Base-by-base conservation (phyloP, 78 protist species). In the Polysphondylium violaceum region DNA sequence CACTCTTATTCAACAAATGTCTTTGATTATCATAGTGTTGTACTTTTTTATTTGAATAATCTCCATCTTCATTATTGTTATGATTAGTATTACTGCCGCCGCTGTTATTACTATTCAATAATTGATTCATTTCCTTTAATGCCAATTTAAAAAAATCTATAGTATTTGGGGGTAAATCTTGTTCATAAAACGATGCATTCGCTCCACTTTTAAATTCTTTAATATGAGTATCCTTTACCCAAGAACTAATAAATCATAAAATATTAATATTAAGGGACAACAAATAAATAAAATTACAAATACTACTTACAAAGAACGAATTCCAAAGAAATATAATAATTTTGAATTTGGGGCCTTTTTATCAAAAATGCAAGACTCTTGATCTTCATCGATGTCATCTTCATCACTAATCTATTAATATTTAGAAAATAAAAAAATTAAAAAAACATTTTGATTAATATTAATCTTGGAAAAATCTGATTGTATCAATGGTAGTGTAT, bases 301-400 rank as follows among this genome's bases (percentile, higher is more conserved):
- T 44, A 3, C 17, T 8, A 81, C 69, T 29, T 81, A 81, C 90
- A 50, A 16, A 47, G 35, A 17, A 58, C 69, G 76, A 41, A 36
- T 40, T 3, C 90, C 90, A 68, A 81, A 81, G 29, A 81, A 69
- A 35, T 65, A 53, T 17, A 79, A 59, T n/a, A 79, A 64, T 40
- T 38, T 19, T 21, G 77, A 65, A 67, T 79, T 71, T 65, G 74
- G 60, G 21, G 12, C 21, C 41, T 67, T 53, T 58, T 79, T 63
- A 33, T 79, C 63, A 23, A 27, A 53, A 36, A 68, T 21, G 72
- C 31, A n/a, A n/a, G n/a, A n/a, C 25, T 41, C 85, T 69, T 44
- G 31, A 79, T 72, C 63, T 14, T 36, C 47, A 29, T 72, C 63
- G 21, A 36, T 33, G 31, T 50, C 77, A 43, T 50, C 59, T 72